Evolutionary conservation across 768 basidiomycete species (phyloP), one percentile per base, ranked within the genome.

Genomic region (Daedalea quercina): DNA sequence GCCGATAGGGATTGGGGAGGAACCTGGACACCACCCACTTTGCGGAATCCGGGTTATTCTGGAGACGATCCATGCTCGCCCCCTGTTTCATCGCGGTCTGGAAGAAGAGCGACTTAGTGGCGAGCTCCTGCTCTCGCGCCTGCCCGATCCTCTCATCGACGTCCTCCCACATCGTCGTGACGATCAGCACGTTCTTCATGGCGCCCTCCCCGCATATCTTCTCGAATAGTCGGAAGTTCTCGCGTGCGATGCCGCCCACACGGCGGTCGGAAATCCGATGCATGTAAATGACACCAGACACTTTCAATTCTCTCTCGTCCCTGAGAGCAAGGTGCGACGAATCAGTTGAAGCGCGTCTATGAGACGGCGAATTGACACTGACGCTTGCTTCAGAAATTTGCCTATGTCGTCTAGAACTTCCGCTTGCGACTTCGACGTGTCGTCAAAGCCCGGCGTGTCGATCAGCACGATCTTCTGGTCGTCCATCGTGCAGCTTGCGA

Each of bases 81-180:
- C 56, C 58, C 19, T 35, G 42, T 1, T 50, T 53, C 34, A 59
- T 22, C 12, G 43, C 55, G 1, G 35, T 31, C 35, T 54, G 54
- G 60, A 61, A 61, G 51, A 57, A 57, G 33, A 51, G 6, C 19
- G 17, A 12, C 15, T 57, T 45, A 12, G 3, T 37, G 20, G 26
- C 23, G 3, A 62, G 57, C 51, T 60, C 52, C 19, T 40, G 19
- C 57, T 62, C 60, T 9, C 60, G 50, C 17, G 15, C 23, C 9
- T 9, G 34, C 12, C 47, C 53, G 11, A 53, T 22, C 2, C 13
- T 19, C n/a, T 8, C 26, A 9, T 22, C 9, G 3, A 65, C 65
- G 20, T 47, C 63, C 15, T 60, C 63, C 74, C 72, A 74, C 66
- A 69, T 71, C 2, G 69, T 73, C 1, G 72, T 74, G n/a, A 69